A percentile compares a stretch with the other conserved stretches of the same genome.
These are phyloP conservation scores for Stentor coeruleus DNA, from an alignment of 73 alveolate species.

Conservation along the genomic window DNA sequence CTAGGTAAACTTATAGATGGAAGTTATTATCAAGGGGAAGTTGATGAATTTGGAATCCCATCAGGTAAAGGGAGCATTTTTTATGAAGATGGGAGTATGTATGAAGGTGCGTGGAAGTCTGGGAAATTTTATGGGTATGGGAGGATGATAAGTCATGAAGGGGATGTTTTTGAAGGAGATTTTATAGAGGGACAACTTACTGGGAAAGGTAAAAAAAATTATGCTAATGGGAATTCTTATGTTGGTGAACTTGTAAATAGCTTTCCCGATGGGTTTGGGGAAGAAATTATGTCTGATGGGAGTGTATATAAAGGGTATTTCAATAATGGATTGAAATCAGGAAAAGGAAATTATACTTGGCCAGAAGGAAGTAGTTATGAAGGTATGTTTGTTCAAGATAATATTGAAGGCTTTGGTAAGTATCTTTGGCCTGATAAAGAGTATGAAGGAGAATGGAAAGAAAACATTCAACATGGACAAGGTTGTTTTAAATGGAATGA, in stretches of 20 bases:
- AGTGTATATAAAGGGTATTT: slow-evolving; percentile 1
- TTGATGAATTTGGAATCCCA: background rate
- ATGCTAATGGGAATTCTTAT: slow-evolving; percentile 34
- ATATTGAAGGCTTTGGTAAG: too few relatives aligned
- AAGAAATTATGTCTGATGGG: slow-evolving; percentile 14
- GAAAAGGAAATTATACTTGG: background rate
- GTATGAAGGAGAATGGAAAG: slow-evolving; percentile 10
- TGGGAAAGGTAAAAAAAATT: slow-evolving; percentile 43
- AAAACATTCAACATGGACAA: background rate
- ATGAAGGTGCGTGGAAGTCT: slow-evolving; percentile 19
- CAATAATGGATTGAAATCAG: background rate
- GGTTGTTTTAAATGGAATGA: background rate
- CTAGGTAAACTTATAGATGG: background rate
- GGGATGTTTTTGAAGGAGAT: slow-evolving; percentile 54
- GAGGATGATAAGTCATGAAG: slow-evolving; percentile 39
- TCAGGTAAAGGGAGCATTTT: slow-evolving; percentile 11
- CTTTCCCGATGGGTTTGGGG: slow-evolving; percentile 39
- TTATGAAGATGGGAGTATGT: background rate
- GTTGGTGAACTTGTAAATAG: slow-evolving; percentile 44
- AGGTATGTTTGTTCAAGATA: too few relatives aligned
- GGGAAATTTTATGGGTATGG: slow-evolving; percentile 31
- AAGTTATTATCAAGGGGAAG: slow-evolving; percentile 2
- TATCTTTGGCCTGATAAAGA: slow-evolving; percentile 64
- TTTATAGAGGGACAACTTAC: slow-evolving; percentile 39
- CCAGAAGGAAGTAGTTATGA: slow-evolving; percentile 41